These are phyloP conservation scores for Fonsecaea multimorphosa DNA, from an alignment of 2,329 filamentous ascomycete species.

Conservation along the genomic window DNA sequence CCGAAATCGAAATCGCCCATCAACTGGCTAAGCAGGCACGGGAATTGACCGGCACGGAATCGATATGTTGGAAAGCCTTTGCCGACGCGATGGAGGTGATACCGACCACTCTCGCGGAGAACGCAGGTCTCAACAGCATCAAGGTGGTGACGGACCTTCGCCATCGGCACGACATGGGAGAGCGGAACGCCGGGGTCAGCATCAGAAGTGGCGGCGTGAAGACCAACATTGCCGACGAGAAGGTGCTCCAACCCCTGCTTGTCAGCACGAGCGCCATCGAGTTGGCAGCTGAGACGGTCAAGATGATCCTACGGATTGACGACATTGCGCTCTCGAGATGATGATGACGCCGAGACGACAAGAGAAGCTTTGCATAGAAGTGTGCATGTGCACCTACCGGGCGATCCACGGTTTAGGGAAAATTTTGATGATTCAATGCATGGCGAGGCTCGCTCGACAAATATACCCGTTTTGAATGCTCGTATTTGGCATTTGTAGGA, in stretches of 20 bases:
- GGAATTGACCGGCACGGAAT: constrained; percentile 85
- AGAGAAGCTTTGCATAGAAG: constrained; percentile 12
- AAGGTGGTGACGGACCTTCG: constrained; percentile 96
- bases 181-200: constrained; percentile 95
- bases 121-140: constrained; percentile 96
- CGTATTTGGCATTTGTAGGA: neutral
- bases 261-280: constrained; percentile 98
- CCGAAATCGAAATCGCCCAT: constrained; percentile 94
- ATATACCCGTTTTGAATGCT: neutral
- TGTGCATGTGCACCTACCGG: neutral
- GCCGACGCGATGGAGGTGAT: constrained; percentile 97
- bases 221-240: constrained; percentile 94
- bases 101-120: constrained; percentile 94
- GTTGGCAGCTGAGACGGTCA: constrained; percentile 95
- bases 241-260: constrained; percentile 91
- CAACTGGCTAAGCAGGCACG: constrained; percentile 82
- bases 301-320: constrained; percentile 81
- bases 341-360: constrained; percentile 39
- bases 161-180: constrained; percentile 91
- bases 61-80: constrained; percentile 99
- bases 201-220: constrained; percentile 98
- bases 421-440: constrained; percentile 25
- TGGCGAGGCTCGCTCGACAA: constrained; percentile 23
- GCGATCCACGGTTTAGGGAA: constrained; percentile 8
- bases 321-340: constrained; percentile 65